Percentiles rank a stretch among this genome's conserved stretches.
These are phyloP conservation scores for Cyclotella kingstonii DNA, from an alignment of 108 stramenopile species.

Conservation along the genomic window DNA sequence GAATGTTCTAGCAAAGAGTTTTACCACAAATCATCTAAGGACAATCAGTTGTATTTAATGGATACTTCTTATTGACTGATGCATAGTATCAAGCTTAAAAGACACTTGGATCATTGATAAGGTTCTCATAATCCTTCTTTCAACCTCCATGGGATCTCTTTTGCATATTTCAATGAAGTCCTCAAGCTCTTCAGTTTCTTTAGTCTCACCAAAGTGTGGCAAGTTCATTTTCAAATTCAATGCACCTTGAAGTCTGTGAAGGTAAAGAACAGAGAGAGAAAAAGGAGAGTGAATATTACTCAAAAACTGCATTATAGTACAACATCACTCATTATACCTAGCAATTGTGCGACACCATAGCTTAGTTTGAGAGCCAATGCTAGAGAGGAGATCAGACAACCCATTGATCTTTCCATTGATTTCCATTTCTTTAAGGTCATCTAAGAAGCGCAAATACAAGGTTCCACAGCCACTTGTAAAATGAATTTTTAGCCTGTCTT, in stretches of 20 bases:
- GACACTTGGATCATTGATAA: background rate
- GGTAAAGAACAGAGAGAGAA: background rate
- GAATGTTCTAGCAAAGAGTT: no score
- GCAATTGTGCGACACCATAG: conserved; percentile 81
- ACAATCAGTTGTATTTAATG: no score
- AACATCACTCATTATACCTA: conserved; percentile 32
- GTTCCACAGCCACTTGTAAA: conserved; percentile 45
- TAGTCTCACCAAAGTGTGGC: conserved; percentile 28
- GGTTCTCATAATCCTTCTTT: background rate
- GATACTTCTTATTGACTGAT: no score
- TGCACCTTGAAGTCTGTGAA: conserved; percentile 17
- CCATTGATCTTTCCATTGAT: conserved; percentile 8
- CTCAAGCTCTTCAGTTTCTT: conserved; percentile 22
- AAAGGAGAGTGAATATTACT: background rate
- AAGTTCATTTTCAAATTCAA: conserved; percentile 15
- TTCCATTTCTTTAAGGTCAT: conserved; percentile 67
- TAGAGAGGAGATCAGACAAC: conserved; percentile 26
- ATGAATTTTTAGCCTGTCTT: conserved; percentile 66
- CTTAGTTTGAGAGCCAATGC: conserved; percentile 48
- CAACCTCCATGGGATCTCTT: conserved; percentile 4
- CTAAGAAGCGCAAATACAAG: conserved; percentile 68
- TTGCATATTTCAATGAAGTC: conserved; percentile 24
- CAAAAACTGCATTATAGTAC: background rate
- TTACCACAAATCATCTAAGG: no score
- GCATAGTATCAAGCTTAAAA: no score